Evolutionary conservation across 805 yeast genomes (phyloP).

Genomic region (Clavispora vitiphila): DNA sequence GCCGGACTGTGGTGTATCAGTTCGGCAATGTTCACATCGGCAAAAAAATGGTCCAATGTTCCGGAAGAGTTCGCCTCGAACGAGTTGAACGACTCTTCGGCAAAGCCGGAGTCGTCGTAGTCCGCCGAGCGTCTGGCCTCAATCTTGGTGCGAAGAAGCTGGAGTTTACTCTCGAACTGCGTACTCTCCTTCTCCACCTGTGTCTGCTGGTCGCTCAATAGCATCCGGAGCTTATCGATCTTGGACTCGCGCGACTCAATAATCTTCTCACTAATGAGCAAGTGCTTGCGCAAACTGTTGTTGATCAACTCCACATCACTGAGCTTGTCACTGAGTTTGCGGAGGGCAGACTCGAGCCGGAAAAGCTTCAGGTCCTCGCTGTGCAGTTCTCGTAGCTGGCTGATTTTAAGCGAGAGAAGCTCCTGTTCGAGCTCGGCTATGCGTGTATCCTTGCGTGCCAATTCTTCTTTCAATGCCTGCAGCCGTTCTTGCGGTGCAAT

Average conservation of each 20-base stretch:
- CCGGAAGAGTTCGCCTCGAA: not conserved
- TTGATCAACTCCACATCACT: conserved; percentile 62
- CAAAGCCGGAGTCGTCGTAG: not conserved
- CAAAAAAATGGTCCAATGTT: not conserved
- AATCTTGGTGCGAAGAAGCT: conserved; percentile 10
- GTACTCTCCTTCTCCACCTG: conserved; percentile 45
- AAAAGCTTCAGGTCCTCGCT: conserved; percentile 46
- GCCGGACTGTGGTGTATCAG: not conserved
- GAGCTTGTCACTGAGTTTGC: conserved; percentile 53
- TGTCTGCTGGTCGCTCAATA: conserved; percentile 47
- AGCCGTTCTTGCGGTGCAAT: conserved; percentile 2
- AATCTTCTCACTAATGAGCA: conserved; percentile 49
- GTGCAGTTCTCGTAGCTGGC: conserved; percentile 24
- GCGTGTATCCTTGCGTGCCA: conserved; percentile 11
- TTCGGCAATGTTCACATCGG: not conserved
- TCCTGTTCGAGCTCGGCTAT: conserved; percentile 15
- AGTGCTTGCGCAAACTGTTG: conserved; percentile 49
- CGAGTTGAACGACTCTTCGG: not conserved
- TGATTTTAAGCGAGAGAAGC: conserved; percentile 12
- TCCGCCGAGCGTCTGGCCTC: conserved; percentile 13
- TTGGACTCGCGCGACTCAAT: conserved; percentile 54
- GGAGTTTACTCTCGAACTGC: conserved; percentile 44
- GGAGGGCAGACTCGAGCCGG: conserved; percentile 53
- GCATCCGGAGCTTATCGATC: conserved; percentile 48
- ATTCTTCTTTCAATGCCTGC: conserved; percentile 6